phyloP scores from a whole-genome alignment of 257 asterid species.

The Henckelia pumila region DNA sequence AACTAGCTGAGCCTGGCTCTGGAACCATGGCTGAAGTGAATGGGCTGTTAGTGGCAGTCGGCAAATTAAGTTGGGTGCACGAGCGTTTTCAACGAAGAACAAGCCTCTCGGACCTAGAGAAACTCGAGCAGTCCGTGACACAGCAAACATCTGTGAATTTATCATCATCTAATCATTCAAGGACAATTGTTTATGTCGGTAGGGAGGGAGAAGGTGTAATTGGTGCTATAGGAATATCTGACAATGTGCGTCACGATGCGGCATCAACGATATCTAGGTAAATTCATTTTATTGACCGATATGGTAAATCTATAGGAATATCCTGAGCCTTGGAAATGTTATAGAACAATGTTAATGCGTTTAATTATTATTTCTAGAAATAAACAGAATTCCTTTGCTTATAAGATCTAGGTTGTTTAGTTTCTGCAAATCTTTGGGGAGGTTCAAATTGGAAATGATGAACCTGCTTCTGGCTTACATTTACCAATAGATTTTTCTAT shows the following conservation, averaged over 20 bases:
- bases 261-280: conserved; percentile 72
- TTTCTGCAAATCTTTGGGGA: background rate
- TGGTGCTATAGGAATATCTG: conserved; percentile 89
- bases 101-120: conserved; percentile 46
- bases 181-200: conserved; percentile 84
- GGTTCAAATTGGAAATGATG: conserved; percentile 3
- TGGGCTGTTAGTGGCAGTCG: conserved; percentile 91
- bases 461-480: conserved; percentile 21
- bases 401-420: background rate
- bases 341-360: background rate
- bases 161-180: conserved; percentile 71
- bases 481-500: conserved; percentile 1
- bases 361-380: conserved; percentile 2
- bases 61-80: conserved; percentile 78
- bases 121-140: conserved; percentile 65
- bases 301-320: background rate
- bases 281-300: background rate
- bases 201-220: conserved; percentile 91
- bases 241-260: conserved; percentile 79
- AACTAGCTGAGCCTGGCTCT: conserved; percentile 87
- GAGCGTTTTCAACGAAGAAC: conserved; percentile 77
- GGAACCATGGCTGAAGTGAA: conserved; percentile 96
- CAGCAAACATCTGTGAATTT: conserved; percentile 44
- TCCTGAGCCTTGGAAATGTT: background rate
- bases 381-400: background rate